A percentile compares a stretch with the other conserved stretches of the same genome.
Evolutionary conservation across 371 early-diverging fungal genomes (phyloP).

Genomic region (Mucor plumbeus): DNA sequence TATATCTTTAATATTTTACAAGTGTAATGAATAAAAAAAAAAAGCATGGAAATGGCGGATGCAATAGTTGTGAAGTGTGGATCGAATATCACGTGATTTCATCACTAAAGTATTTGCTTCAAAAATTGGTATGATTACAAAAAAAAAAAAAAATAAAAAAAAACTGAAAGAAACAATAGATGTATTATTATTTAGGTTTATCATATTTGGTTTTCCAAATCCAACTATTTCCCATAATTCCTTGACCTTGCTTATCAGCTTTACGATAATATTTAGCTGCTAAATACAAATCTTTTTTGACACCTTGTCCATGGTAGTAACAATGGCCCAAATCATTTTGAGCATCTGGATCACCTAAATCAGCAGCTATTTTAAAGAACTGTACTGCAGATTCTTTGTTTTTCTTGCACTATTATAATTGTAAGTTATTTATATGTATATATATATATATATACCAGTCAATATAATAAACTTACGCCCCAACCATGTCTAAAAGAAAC

Average conservation of each 20-base stretch:
- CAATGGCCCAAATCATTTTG: slow-evolving; percentile 82
- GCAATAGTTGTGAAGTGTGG: background rate
- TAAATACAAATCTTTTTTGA: slow-evolving; percentile 75
- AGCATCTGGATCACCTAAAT: slow-evolving; percentile 84
- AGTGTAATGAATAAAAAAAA: background rate
- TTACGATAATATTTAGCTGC: slow-evolving; percentile 87
- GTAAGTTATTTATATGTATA: too few species aligned
- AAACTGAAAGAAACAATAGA: too few species aligned
- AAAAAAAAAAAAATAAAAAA: background rate
- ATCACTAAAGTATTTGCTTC: too few species aligned
- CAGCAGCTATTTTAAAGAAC: slow-evolving; percentile 89
- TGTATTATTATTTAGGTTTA: slow-evolving; percentile 22
- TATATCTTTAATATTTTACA: background rate
- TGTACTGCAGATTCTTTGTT: slow-evolving; percentile 85
- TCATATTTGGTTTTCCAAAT: slow-evolving; percentile 58
- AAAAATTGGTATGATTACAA: background rate
- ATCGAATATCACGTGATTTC: background rate
- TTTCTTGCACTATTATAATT: slow-evolving; percentile 47
- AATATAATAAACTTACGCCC: slow-evolving; percentile 66
- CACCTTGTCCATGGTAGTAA: slow-evolving; percentile 80
- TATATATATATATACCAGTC: too few species aligned
- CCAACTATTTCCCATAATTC: slow-evolving; percentile 89
- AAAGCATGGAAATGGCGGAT: background rate
- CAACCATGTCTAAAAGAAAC: slow-evolving; percentile 88
- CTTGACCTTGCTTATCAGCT: slow-evolving; percentile 82